These are phyloP conservation scores for Veloboletus limbatus DNA, from an alignment of 1,284 basidiomycete species.

Conservation along the genomic window DNA sequence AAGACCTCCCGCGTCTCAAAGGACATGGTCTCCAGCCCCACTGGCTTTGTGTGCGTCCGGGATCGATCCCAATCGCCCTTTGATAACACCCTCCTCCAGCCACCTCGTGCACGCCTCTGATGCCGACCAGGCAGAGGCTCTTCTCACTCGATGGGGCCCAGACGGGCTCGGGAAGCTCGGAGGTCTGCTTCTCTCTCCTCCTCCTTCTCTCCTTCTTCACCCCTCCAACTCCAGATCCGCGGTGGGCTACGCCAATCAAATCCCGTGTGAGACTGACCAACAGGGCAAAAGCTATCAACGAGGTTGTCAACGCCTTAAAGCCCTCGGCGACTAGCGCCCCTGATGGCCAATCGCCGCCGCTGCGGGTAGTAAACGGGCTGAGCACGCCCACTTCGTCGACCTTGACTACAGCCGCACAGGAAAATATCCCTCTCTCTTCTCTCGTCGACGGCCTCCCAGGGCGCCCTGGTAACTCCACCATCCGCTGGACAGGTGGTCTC, in stretches of 20 bases:
- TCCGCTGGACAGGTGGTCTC: slow-evolving; percentile 58
- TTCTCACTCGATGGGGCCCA: slow-evolving; percentile 86
- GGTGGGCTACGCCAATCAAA: slow-evolving; percentile 91
- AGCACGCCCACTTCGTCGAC: slow-evolving; percentile 56
- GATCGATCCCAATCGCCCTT: slow-evolving; percentile 7
- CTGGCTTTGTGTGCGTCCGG: slow-evolving; percentile 74
- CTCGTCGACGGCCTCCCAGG: slow-evolving; percentile 56
- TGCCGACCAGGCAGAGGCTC: slow-evolving; percentile 86
- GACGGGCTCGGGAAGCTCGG: slow-evolving; percentile 91
- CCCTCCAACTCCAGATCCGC: slow-evolving; percentile 59
- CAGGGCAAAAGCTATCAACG: slow-evolving; percentile 80
- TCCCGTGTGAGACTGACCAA: slow-evolving; percentile 70
- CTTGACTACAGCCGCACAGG: slow-evolving; percentile 66
- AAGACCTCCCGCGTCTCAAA: slow-evolving; percentile 72
- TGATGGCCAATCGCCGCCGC: slow-evolving; percentile 47
- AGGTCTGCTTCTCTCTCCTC: slow-evolving; percentile 50
- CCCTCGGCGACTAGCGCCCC: slow-evolving; percentile 48
- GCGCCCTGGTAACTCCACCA: slow-evolving; percentile 57
- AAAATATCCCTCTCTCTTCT: slow-evolving; percentile 55
- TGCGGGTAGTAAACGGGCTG: slow-evolving; percentile 84
- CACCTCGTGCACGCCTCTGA: slow-evolving; percentile 94
- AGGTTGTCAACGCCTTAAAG: slow-evolving; percentile 69
- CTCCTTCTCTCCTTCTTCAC: slow-evolving; percentile 25
- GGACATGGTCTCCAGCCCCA: slow-evolving; percentile 82
- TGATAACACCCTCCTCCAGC: slow-evolving; percentile 42